A percentile compares a stretch with the other conserved stretches of the same genome.
phyloP scores from a whole-genome alignment of 2,329 filamentous ascomycete species.

The Stenocarpella maydis region DNA sequence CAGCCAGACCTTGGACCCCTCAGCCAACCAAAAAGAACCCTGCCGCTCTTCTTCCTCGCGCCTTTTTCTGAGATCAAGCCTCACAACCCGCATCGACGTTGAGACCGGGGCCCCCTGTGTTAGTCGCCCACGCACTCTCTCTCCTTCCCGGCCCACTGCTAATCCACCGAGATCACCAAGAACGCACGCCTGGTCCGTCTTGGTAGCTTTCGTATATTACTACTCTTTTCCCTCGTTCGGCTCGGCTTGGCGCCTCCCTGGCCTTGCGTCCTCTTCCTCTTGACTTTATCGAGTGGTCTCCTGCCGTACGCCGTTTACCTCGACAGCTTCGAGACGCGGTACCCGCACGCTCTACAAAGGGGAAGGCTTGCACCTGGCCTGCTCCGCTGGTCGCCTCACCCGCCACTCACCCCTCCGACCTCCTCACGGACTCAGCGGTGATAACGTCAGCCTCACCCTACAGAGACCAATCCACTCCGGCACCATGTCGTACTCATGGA shows the following conservation, averaged over 20 bases:
- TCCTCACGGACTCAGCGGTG: not conserved
- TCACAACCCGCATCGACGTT: slow-evolving; percentile 29
- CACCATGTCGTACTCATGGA: slow-evolving; percentile 65
- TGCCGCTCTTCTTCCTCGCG: slow-evolving; percentile 25
- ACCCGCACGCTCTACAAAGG: not conserved
- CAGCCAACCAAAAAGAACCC: slow-evolving; percentile 26
- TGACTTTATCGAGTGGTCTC: not conserved
- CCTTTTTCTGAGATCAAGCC: slow-evolving; percentile 1
- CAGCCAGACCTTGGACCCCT: too few species aligned
- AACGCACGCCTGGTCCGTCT: slow-evolving; percentile 17
- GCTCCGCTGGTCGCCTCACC: not conserved
- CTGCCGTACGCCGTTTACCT: slow-evolving; percentile 29
- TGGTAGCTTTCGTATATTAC: slow-evolving; percentile 34
- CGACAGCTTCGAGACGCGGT: slow-evolving; percentile 19
- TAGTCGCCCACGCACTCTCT: slow-evolving; percentile 33
- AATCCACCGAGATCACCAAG: slow-evolving; percentile 29
- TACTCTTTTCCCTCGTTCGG: slow-evolving; percentile 21
- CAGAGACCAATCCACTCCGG: slow-evolving; percentile 9
- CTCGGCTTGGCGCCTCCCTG: not conserved
- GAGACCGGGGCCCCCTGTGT: slow-evolving; percentile 32
- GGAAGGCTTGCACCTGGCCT: slow-evolving; percentile 17
- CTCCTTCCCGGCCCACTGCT: slow-evolving; percentile 26
- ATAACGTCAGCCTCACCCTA: slow-evolving; percentile 6
- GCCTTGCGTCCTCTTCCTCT: not conserved
- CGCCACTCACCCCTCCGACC: not conserved